Conservation (phyloP, 1,284 basidiomycete genomes). For the Inonotus obliquus region DNA sequence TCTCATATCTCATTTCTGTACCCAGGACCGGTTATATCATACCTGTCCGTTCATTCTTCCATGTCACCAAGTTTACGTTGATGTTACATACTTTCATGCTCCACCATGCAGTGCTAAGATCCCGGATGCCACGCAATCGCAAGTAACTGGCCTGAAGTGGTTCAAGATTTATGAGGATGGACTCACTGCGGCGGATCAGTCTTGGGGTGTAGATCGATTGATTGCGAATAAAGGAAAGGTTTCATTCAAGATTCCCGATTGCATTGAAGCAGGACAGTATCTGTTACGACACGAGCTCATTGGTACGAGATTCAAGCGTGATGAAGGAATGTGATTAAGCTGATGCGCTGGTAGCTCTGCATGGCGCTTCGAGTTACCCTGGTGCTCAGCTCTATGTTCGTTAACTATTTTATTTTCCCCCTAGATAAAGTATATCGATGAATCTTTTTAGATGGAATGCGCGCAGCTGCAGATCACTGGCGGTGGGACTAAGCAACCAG, state of each 20-base stretch:
- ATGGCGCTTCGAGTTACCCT: conserved; percentile 39
- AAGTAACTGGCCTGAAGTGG: conserved; percentile 27
- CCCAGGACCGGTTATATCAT: conserved; percentile 46
- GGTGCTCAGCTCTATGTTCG: conserved; percentile 49
- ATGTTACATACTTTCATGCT: not conserved
- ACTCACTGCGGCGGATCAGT: conserved; percentile 28
- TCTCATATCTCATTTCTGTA: not conserved
- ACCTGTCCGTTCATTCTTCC: conserved; percentile 37
- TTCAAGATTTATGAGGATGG: conserved; percentile 43
- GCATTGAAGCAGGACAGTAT: conserved; percentile 46
- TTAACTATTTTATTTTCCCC: conserved; percentile 5
- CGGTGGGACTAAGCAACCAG: conserved; percentile 40
- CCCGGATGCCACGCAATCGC: conserved; percentile 37
- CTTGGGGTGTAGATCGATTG: conserved; percentile 46
- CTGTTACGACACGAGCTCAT: conserved; percentile 50
- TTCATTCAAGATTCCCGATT: conserved; percentile 45
- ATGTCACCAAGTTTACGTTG: not conserved
- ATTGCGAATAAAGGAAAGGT: conserved; percentile 51
- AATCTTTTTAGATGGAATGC: conserved; percentile 41
- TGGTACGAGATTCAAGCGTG: conserved; percentile 29
- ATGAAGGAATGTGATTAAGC: not conserved
- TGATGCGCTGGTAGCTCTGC: conserved; percentile 31
- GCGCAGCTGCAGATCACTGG: conserved; percentile 50
- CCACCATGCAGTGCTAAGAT: conserved; percentile 38
- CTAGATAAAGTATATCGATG: not conserved